These are phyloP conservation scores for Dicorynia guianensis DNA, from an alignment of 306 rosid genomes.

Conservation along the genomic window DNA sequence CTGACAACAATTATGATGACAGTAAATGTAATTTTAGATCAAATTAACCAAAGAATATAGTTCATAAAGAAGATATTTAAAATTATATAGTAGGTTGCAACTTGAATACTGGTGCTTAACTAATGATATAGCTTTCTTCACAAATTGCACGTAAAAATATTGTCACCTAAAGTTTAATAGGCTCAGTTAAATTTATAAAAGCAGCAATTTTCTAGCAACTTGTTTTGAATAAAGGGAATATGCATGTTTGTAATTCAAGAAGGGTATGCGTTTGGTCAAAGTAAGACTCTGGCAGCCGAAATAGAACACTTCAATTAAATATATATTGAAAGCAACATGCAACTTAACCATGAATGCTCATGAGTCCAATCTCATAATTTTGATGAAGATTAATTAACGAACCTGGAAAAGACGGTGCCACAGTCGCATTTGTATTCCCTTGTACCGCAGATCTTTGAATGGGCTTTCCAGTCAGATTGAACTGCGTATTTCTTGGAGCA, in stretches of 20 bases:
- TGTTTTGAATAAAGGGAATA: no score
- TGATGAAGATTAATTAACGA: background rate
- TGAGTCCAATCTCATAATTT: conserved; percentile 3
- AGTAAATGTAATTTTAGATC: background rate
- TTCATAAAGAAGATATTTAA: background rate
- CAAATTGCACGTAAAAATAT: no score
- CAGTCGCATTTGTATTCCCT: conserved; percentile 92
- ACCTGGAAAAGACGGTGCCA: conserved; percentile 96
- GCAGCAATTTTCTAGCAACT: no score
- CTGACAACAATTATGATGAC: background rate
- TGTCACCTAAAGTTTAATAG: no score
- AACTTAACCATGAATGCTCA: conserved; percentile 11
- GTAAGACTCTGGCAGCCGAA: conserved; percentile 20
- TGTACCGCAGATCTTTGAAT: conserved; percentile 81
- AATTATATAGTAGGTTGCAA: background rate
- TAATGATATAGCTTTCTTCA: no score
- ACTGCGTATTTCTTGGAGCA: conserved; percentile 93
- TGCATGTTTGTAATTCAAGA: conserved; percentile 23
- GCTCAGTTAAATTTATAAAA: no score
- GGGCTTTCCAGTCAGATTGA: conserved; percentile 95
- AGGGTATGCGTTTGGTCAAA: conserved; percentile 36
- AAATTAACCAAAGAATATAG: background rate
- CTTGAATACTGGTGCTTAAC: no score
- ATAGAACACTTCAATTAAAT: conserved; percentile 29
- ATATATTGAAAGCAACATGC: conserved; percentile 31